Base-by-base conservation (phyloP, 805 yeast genomes). In the Yarrowia sp. region DNA sequence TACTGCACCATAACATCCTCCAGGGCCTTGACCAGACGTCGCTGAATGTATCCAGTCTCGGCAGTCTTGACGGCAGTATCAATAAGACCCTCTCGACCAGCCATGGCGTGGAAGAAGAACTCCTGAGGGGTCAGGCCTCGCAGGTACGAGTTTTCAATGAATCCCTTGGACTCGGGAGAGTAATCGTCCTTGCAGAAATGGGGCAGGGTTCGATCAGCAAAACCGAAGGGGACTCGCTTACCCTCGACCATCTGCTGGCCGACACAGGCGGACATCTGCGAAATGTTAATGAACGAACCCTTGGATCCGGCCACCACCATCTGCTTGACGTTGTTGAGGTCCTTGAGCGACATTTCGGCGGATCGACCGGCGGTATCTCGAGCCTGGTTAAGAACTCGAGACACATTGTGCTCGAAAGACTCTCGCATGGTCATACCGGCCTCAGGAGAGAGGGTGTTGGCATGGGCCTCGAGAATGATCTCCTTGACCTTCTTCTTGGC, bases 241-340 rank as follows among this genome's bases (percentile, higher is more conserved):
- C 99, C 99, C 80, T 95, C 99, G 51, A 95, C 99, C 79, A 96
- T 95, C 76, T 95, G 99, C 78, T 95, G 99, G 72, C 99, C 99
- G 33, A 95, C 99, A 88, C 99, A 95, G 10, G 99, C 99, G 44
- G 98, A 92, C 99, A 95, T 95, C 80, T 92, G 98, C 28, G 99
- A 96, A 76, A 95, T 95, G 77, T 95, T 95, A 77, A 95, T 95
- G 77, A 93, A 95, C 14, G 99, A 95, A 82, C 99, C 99, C 79
- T 95, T 95, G 36, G 99, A 95, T 73, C 99, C 99, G 13, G 99
- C 95, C 69, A 93, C 88, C 60, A 95, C 99, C 99, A 95, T 95
- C 82, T 95, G 99, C 76, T 95, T 95, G 70, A 95, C 99, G 73
- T 93, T 93, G 75, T 95, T 95, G 70, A 88, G 82, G 73, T 92